These are phyloP conservation scores for Cercospora beticola DNA, from an alignment of 2,329 filamentous ascomycete genomes.

Conservation along the genomic window DNA sequence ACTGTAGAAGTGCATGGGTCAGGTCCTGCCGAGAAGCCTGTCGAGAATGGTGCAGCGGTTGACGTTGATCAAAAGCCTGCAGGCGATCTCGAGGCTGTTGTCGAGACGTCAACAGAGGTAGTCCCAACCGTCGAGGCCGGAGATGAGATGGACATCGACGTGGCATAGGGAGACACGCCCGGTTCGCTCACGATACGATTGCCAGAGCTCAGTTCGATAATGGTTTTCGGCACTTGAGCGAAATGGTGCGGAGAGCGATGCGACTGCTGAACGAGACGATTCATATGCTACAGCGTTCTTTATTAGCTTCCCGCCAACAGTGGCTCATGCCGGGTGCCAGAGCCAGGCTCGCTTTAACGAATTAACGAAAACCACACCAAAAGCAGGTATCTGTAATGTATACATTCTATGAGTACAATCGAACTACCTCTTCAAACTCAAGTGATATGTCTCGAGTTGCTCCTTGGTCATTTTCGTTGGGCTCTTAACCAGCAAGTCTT, in stretches of 20 bases:
- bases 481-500: constrained; percentile 79
- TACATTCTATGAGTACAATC: constrained; percentile 5
- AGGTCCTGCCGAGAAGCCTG: not conserved
- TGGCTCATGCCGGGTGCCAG: not conserved
- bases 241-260: not conserved
- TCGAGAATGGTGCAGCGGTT: not conserved
- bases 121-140: constrained; percentile 4
- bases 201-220: not conserved
- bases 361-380: not conserved
- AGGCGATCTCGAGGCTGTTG: not conserved
- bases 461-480: constrained; percentile 67
- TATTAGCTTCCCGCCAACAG: not conserved
- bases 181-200: not conserved
- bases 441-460: constrained; percentile 60
- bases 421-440: constrained; percentile 38
- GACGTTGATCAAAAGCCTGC: not conserved
- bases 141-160: constrained; percentile 1
- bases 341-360: not conserved
- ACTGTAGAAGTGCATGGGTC: constrained; percentile 24
- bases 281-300: not conserved
- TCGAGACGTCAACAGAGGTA: not conserved
- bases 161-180: not conserved
- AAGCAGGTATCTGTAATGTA: constrained; percentile 11
- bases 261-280: not conserved
- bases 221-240: not conserved